Evolutionary conservation across 1,139 yeast species (phyloP), one percentile per base, ranked within the genome.

Genomic region (Suhomyces kunorum): DNA sequence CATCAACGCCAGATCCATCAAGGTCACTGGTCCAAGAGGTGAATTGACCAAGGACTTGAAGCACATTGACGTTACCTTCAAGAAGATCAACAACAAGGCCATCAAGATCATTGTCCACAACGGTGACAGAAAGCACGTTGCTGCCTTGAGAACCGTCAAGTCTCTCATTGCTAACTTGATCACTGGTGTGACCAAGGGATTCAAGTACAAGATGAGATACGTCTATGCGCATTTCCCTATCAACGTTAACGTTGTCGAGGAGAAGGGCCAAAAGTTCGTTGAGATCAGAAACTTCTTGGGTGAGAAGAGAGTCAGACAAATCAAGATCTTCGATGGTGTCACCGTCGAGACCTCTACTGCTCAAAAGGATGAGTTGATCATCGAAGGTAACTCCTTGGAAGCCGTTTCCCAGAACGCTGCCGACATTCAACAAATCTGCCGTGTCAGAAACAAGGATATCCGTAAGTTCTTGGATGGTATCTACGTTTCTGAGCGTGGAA

Each of bases 201-300:
- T 78, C 95, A 83, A 86, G 78, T 92, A 92, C 95, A 92, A 92
- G 89, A 84, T 92, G 96, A 88, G 98, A 82, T 90, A 89, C 74
- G 98, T 92, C 58, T 94, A 92, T 71, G 99, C 98, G 84, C 98
- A 94, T 87, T 92, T 92, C 96, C 99, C 98, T 72, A 94, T 94
- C 78, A 92, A 94, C 76, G 97, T 92, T 61, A 92, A 90, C 81
- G 71, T 83, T 56, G 68, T 83, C 63, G 84, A 87, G 60, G 74
- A 79, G 61, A 87, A 88, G 44, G 90, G 89, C 63, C 75, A 80
- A 50, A 74, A 78, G 54, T 80, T 65, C 66, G 86, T 90, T 63
- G 98, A 92, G 80, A 90, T 92, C 80, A 90, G 98, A 87, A 92
- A 92, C 81, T 92, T 88, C 84, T 83, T 92, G 78, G 97, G 97